These are phyloP conservation scores for Inga oerstediana DNA, from an alignment of 306 rosid genomes.

Conservation along the genomic window DNA sequence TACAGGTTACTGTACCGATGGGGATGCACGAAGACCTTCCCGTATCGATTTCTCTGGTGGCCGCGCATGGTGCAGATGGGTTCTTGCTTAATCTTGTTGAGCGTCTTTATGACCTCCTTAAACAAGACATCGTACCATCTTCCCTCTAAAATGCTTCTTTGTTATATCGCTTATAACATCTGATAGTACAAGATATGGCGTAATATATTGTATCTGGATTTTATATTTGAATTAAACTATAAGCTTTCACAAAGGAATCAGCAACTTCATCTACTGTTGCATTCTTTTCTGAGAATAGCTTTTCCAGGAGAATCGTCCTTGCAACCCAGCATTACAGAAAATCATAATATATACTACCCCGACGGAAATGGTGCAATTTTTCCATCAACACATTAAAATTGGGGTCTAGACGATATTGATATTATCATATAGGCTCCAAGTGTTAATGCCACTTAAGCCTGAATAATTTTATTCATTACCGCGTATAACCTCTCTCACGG, in stretches of 20 bases:
- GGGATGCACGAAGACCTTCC: conserved; percentile 70
- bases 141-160: background rate
- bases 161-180: background rate
- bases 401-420: no score
- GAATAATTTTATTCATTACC: no score
- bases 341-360: no score
- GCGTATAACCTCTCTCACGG: no score
- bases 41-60: conserved; percentile 74
- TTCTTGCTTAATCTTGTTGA: conserved; percentile 75
- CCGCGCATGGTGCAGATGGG: conserved; percentile 74
- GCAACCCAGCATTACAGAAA: no score
- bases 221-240: background rate
- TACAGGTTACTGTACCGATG: conserved; percentile 82
- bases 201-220: background rate
- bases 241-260: background rate
- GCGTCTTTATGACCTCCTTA: conserved; percentile 52
- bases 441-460: no score
- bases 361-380: no score
- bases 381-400: no score
- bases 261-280: background rate
- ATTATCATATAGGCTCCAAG: no score
- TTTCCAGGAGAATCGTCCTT: background rate
- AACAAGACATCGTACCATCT: conserved; percentile 41
- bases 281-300: background rate
- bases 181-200: background rate